These are phyloP conservation scores for Talaromyces sp. DNA, from an alignment of 2,329 filamentous ascomycete genomes.

Conservation along the genomic window DNA sequence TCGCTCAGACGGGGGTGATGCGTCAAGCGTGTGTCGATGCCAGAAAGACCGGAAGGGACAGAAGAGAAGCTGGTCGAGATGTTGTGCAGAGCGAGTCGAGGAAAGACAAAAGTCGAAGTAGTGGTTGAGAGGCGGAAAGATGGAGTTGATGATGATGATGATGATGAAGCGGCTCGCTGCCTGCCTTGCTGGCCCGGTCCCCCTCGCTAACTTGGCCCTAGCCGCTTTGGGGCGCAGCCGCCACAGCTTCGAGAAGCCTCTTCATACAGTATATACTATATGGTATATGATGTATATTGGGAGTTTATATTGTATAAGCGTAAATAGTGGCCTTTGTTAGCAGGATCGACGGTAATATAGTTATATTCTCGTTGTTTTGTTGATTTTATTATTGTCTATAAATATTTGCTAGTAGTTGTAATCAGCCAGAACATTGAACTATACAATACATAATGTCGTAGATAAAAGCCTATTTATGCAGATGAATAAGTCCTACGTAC, in stretches of 20 bases:
- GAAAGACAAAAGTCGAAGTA: neutral
- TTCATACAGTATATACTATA: neutral
- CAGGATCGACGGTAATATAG: too few relatives aligned
- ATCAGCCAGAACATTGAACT: neutral
- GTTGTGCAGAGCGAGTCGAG: neutral
- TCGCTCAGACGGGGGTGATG: conserved; percentile 6
- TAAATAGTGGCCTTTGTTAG: neutral
- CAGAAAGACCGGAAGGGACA: neutral
- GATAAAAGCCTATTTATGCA: too few relatives aligned
- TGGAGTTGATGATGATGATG: conserved; percentile 5
- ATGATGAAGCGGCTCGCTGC: conserved; percentile 4
- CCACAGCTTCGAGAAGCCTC: neutral
- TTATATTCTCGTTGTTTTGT: neutral
- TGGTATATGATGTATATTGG: neutral
- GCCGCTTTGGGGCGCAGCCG: neutral
- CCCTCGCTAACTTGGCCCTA: conserved; percentile 10
- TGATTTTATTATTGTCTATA: neutral
- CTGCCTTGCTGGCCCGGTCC: neutral
- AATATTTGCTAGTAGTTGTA: neutral
- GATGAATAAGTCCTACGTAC: too few relatives aligned
- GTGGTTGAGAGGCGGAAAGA: neutral
- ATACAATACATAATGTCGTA: neutral
- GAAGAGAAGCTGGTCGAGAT: neutral
- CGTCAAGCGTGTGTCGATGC: neutral
- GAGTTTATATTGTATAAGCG: neutral